Evolutionary conservation across 805 yeast species (phyloP), one percentile per base, ranked within the genome.

Genomic region (Ogataea salicorniae): DNA sequence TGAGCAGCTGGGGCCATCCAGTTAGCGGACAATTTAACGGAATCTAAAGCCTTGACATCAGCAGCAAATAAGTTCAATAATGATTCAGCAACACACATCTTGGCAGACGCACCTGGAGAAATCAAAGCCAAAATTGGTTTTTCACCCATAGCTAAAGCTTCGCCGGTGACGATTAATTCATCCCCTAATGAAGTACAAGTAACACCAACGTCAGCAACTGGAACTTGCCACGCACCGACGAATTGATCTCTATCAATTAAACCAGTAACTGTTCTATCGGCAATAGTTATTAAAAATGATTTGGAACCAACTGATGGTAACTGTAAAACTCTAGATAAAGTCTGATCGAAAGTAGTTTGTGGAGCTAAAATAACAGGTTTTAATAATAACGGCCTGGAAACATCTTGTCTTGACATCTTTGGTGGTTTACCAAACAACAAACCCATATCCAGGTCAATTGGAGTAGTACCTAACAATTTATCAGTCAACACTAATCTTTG

Each of bases 171-270:
- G 52, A 83, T 67, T 44, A 85, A 65, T 6, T 76, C 73, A 45
- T 81, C 85, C 62, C 97, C 97, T 44, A 89, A 75, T 1, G 97
- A 86, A 0, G 97, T 84, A 50, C 86, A 85, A 22, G 98, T 91
- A 46, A 94, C 97, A 71, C 96, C 98, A 46, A 91, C 97, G 64
- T 94, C 98, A 16, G 98, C 94, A 33, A 94, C 98, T 42, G 99
- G 99, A 9, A 87, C 94, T 75, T 94, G 99, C 98, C 98, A 94
- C 63, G 98, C 98, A 37, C 99, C 99, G 50, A 94, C 98, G 83
- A 91, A 83, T 73, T 94, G 99, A 67, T 94, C 99, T 66, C 99
- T 83, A 61, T 95, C 98, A 52, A 94, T 84, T 58, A 94, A 77
- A 46, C 99, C 99, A 29, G 98, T 92, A 52, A 94, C 94, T n/a